Evolutionary conservation across 805 yeast species (phyloP), one percentile per base, ranked within the genome.

Genomic region (Zygotorulaspora sp.): DNA sequence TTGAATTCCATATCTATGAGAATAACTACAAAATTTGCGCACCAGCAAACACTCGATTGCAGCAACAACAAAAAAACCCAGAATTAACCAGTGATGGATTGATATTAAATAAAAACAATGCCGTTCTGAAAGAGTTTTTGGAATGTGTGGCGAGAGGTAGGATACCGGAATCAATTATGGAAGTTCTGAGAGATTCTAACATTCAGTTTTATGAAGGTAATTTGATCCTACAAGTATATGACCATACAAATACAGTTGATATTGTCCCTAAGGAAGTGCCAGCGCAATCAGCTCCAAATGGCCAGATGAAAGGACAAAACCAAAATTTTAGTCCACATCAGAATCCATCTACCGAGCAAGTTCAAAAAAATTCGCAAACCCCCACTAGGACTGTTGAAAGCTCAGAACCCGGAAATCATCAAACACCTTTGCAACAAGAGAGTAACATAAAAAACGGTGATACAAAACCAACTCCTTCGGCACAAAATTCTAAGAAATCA

Each of bases 11-110:
- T 54, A 87, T 90, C 16, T 89, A 85, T 62, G 92, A 87, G 51
- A 87, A 86, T 40, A 95, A 89, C 62, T 90, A 80, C 60, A 75
- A 95, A 44, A 89, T 90, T 66, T 94, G 95, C 45, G 85, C 84
- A 47, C 90, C 83, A 35, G 62, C 63, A 8, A 59, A 59, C 36
- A 52, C 62, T 15, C 47, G 64, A 32, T 35, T 57, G 25, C 61
- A 56, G 34, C 61, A 57, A 40, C 57, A 53, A 52, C 62, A 53
- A 26, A 74, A 72, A 54, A 41, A 51, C 2, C 58, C 58, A 6
- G 59, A 58, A 32, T 31, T 52, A 12, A 47, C 57, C 4, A 56
- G 54, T 24, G 97, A 89, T 50, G 87, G 94, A 6, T 74, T 84
- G 33, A 83, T 92, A 27, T 88, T 95, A 5, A 83, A 52, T 32